Evolutionary conservation across 345 rosid genomes (phyloP), one percentile per base, ranked within the genome.

Genomic region (Clausena lansium): DNA sequence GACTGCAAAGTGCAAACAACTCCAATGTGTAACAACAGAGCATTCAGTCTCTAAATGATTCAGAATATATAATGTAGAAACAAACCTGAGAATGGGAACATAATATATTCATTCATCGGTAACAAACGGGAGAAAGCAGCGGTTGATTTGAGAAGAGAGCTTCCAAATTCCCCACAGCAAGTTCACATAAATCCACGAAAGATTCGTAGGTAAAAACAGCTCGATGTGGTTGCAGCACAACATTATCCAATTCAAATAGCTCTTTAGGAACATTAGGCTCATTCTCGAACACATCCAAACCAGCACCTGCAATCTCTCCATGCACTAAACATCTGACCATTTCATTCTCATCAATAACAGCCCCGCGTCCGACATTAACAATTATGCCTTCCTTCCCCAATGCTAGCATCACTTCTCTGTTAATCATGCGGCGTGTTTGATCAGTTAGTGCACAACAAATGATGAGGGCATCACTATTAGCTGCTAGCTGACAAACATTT

Each of bases 221-320:
- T 2, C 10, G 9, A 47, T 86, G 91, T 2, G 89, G 92, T 0
- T 91, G 79, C 73, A 88, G 11, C n/a, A 89, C 87, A 13, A 87
- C 86, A 55, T 87, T 89, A 9, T 86, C 89, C 45, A 86, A 68
- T 3, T 36, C 74, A 30, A 83, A 68, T 19, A 89, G 83, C 79
- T 86, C 85, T 13, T 57, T 7, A 10, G 90, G 90, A 78, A 89
- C 85, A 62, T 67, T 2, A 25, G 90, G 94, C 73, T 91, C 94
- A 24, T 84, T 71, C 83, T 87, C 88, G 68, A 86, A 87, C 74
- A 89, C 94, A 78, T 91, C 92, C 81, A 91, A 76, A 3, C 91
- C 92, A 4, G 90, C 92, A 45, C 91, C 92, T 22, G 76, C 78
- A 9, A 89, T 85, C 84, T 87, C 85, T 54, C 92, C 87, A 20